phyloP scores from a whole-genome alignment of 2,329 filamentous ascomycete genomes.

The Herpotrichia juniperi region DNA sequence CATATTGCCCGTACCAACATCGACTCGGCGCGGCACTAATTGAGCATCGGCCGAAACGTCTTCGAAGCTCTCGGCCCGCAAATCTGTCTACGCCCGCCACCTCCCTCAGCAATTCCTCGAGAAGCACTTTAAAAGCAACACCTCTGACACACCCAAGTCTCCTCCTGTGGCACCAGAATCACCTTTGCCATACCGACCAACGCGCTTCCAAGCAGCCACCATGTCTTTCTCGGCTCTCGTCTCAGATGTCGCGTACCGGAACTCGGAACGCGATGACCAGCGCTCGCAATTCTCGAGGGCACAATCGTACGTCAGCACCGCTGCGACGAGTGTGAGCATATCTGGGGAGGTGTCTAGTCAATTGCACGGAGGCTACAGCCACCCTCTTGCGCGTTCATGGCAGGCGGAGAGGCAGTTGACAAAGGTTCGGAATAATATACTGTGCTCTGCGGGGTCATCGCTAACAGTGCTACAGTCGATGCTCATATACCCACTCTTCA shows the following conservation, averaged over 20 bases:
- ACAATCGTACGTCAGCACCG: constrained; percentile 57
- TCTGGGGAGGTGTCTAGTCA: constrained; percentile 58
- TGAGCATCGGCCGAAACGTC: not conserved
- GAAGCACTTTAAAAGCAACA: constrained; percentile 5
- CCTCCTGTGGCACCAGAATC: not conserved
- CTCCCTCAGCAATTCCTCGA: not conserved
- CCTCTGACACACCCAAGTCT: constrained; percentile 4
- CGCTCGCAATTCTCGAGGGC: constrained; percentile 55
- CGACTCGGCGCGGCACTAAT: not conserved
- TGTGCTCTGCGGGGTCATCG: constrained; percentile 1
- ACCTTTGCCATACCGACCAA: not conserved
- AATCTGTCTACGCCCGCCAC: not conserved
- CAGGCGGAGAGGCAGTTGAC: constrained; percentile 60
- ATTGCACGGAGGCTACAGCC: constrained; percentile 59
- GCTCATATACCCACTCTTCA: constrained; percentile 97
- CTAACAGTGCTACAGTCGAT: constrained; percentile 70
- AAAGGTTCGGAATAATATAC: constrained; percentile 42
- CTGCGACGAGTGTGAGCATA: constrained; percentile 60
- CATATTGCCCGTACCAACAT: not conserved
- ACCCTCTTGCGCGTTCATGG: constrained; percentile 58
- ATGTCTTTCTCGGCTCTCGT: constrained; percentile 62
- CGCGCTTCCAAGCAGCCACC: constrained; percentile 7
- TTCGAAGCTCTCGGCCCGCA: constrained; percentile 1
- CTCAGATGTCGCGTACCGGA: constrained; percentile 58
- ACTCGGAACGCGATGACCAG: constrained; percentile 49